Conservation (phyloP, 2,329 filamentous ascomycete species). For the Nemania serpens region DNA sequence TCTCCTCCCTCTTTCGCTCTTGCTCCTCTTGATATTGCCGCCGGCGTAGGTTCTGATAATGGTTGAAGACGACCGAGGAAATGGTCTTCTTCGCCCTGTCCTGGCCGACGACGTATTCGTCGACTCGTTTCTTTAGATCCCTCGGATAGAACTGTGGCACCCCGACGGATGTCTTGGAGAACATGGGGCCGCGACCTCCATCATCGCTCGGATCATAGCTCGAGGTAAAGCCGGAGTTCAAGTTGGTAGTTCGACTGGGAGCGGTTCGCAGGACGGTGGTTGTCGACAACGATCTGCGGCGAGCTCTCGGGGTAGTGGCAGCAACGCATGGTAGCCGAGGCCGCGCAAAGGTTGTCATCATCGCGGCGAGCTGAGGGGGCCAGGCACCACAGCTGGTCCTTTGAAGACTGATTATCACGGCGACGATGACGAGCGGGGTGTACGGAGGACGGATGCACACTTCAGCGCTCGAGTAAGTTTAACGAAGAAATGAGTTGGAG, state of each 20-base stretch:
- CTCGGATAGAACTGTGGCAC: constrained; percentile 68
- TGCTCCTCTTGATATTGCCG: constrained; percentile 77
- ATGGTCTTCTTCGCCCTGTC: constrained; percentile 93
- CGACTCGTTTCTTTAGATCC: constrained; percentile 84
- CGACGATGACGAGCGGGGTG: constrained; percentile 15
- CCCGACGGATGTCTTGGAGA: constrained; percentile 58
- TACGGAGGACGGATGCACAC: not conserved
- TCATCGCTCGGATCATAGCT: constrained; percentile 62
- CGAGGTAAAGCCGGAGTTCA: constrained; percentile 63
- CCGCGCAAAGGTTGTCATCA: constrained; percentile 34
- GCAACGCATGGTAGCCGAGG: constrained; percentile 28
- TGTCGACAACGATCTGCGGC: constrained; percentile 37
- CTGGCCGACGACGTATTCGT: constrained; percentile 96
- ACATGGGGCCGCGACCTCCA: constrained; percentile 63
- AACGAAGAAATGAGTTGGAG: not conserved
- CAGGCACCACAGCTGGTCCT: constrained; percentile 10
- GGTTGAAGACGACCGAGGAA: constrained; percentile 92
- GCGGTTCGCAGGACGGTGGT: constrained; percentile 37
- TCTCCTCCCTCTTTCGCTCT: constrained; percentile 62
- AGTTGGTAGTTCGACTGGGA: constrained; percentile 52
- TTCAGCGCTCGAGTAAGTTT: not conserved
- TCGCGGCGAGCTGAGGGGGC: constrained; percentile 23
- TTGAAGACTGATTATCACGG: constrained; percentile 15
- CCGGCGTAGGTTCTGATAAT: constrained; percentile 86
- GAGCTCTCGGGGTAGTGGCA: constrained; percentile 20